Evolutionary conservation across 352 stramenopile genomes (phyloP), one percentile per base, ranked within the genome.

Genomic region (Aphanomyces euteiches): DNA sequence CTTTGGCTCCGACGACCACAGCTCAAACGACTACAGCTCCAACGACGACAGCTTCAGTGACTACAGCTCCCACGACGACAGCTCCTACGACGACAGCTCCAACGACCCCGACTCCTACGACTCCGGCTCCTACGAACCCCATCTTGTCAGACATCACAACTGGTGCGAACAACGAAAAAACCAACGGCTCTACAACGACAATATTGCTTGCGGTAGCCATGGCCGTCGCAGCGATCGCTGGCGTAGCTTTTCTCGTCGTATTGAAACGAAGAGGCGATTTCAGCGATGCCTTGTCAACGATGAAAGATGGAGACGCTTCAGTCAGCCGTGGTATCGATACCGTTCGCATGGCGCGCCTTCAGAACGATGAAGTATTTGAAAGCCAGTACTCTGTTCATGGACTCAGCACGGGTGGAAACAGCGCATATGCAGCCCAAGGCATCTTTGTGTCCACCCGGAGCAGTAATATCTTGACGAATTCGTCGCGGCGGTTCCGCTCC

Each of bases 131-230:
- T n/a, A 50, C 17, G 17, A n/a, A 28, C 28, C 28, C 28, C 28
- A 28, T 28, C 28, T 28, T 28, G 28, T 28, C 28, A 28, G 28
- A 28, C 28, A 28, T 34, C 50, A 19, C 8, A 21, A n/a, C 37
- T 58, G n/a, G 50, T 8, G 34, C 10, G 17, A 13, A 13, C 3
- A 61, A 7, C 54, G 15, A 19, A 1, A 39, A 61, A 61, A 41
- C 15, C 54, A 41, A 61, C 36, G 28, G 54, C 5, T 61, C 54
- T 1, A 61, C 54, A 12, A 61, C 54, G 54, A 61, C 54, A 7
- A 17, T 61, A 12, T 39, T 61, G 15, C 54, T 61, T 10, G 39
- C 54, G 54, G 41, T 61, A 40, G 54, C 54, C 7, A 37, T 61
- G 13, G 54, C 43, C 10, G n/a, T 17, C 7, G 54, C 54, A 2